A percentile compares a stretch with the other conserved stretches of the same genome.
These are phyloP conservation scores for Lasiosphaeria ovina DNA, from an alignment of 495 filamentous ascomycete species.

Conservation along the genomic window DNA sequence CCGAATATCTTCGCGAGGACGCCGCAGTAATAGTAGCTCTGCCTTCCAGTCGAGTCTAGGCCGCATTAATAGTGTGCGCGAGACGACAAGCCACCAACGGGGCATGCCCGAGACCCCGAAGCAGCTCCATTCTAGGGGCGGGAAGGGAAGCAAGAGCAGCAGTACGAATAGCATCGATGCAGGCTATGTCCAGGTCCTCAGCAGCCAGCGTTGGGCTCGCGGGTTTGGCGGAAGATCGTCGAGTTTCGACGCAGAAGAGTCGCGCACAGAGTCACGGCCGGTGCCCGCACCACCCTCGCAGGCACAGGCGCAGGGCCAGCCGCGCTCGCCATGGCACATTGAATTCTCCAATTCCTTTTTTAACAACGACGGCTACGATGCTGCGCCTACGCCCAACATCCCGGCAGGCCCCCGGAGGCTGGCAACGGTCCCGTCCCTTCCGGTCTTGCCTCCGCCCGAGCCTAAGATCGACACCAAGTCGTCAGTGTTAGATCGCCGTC, in stretches of 20 bases:
- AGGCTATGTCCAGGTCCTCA: constrained; percentile 53
- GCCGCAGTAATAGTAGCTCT: constrained; percentile 81
- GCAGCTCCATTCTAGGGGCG: constrained; percentile 48
- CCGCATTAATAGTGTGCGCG: constrained; percentile 62
- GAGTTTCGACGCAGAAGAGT: constrained; percentile 70
- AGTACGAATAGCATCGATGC: constrained; percentile 68
- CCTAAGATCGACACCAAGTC: constrained; percentile 32
- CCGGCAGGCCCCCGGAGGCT: constrained; percentile 71
- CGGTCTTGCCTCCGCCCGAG: constrained; percentile 43
- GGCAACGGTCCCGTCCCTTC: constrained; percentile 43
- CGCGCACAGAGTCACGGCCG: constrained; percentile 19
- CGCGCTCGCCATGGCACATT: constrained; percentile 38
- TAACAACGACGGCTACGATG: constrained; percentile 62
- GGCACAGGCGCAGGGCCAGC: neutral
- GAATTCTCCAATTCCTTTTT: constrained; percentile 46
- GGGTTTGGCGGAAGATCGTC: constrained; percentile 63
- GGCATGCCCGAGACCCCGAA: constrained; percentile 35
- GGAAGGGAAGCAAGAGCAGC: constrained; percentile 71
- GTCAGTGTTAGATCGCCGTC: constrained; percentile 50
- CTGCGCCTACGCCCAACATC: constrained; percentile 84
- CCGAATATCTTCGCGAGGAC: constrained; percentile 62
- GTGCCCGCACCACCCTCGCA: constrained; percentile 16
- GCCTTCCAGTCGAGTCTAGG: constrained; percentile 61
- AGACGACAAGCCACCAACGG: constrained; percentile 36
- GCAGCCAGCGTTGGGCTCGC: constrained; percentile 57